A percentile compares a stretch with the other conserved stretches of the same genome.
Conservation (phyloP, 2,329 filamentous ascomycete genomes). For the Dothiorella sarmentorum region DNA sequence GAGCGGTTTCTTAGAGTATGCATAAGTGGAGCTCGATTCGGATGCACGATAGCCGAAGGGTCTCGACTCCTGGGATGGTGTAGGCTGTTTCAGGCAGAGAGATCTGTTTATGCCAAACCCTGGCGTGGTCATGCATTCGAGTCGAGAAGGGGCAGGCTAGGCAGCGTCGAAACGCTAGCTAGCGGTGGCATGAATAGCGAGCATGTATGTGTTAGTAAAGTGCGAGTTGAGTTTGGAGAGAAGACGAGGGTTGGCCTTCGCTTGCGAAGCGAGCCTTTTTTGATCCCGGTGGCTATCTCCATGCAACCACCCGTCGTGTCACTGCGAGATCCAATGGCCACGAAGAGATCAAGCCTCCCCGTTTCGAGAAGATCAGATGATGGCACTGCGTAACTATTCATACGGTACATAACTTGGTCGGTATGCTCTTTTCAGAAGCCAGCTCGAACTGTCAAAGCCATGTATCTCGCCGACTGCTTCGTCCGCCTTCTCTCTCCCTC, state of each 20-base stretch:
- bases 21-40: background rate
- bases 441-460: background rate
- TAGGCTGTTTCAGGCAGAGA: background rate
- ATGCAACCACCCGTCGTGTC: background rate
- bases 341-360: too few species aligned
- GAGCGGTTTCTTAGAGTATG: background rate
- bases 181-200: background rate
- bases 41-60: background rate
- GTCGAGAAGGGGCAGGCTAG: background rate
- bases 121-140: background rate
- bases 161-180: constrained; percentile 1
- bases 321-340: background rate
- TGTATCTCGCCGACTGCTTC: background rate
- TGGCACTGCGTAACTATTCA: too few species aligned
- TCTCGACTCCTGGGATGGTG: background rate
- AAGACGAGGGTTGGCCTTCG: background rate
- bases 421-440: background rate
- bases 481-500: background rate
- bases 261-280: background rate
- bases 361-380: too few species aligned
- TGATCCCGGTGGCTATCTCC: constrained; percentile 2
- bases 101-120: background rate
- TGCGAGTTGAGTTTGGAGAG: too few species aligned
- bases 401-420: background rate
- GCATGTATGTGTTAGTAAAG: background rate